Base-by-base conservation (phyloP, 768 basidiomycete genomes). In the Hydnomerulius pinastri region DNA sequence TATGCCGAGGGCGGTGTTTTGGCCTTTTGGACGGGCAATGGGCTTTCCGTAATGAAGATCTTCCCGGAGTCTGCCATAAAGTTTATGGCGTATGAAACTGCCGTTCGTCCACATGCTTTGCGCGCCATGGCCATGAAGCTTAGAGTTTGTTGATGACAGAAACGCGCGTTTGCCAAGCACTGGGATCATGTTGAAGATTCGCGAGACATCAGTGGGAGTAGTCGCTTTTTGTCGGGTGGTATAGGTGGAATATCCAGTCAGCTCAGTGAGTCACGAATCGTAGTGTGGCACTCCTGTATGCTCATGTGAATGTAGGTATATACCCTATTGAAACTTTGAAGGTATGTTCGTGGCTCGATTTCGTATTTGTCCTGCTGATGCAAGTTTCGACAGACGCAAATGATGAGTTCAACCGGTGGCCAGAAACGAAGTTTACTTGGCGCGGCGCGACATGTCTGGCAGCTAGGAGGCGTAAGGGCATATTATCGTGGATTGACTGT, bases 61-160 rank as follows among this genome's bases (percentile, higher is more conserved):
- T 90, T 98, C 55, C 95, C 95, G 4, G 96, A 98, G 75, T 98
- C 93, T 40, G 97, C 97, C 23, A 97, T 98, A 79, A 98, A 98
- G 71, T 98, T 99, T 75, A 85, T 95, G 59, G 70, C 90, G 4
- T 98, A 98, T 69, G 97, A 98, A 71, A 87, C 91, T 50, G 86
- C 92, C 47, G 92, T 94, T 60, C 69, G 87, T 79, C 37, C 45
- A 55, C 35, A 58, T 17, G 54, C 56, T 50, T 21, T 20, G 30
- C 41, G 17, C 50, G 36, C 46, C 53, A n/a, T 60, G 27, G 43
- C 43, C 43, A 44, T 56, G 28, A 36, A 54, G 53, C 52, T 55
- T 46, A 57, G 61, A 52, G 23, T 47, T 61, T 12, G n/a, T n/a
- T n/a, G 53, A 38, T 15, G 48, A 45, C 65, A 95, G 92, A 99